Evolutionary conservation across 345 rosid genomes (phyloP).

Genomic region (Orychophragmus violaceus): DNA sequence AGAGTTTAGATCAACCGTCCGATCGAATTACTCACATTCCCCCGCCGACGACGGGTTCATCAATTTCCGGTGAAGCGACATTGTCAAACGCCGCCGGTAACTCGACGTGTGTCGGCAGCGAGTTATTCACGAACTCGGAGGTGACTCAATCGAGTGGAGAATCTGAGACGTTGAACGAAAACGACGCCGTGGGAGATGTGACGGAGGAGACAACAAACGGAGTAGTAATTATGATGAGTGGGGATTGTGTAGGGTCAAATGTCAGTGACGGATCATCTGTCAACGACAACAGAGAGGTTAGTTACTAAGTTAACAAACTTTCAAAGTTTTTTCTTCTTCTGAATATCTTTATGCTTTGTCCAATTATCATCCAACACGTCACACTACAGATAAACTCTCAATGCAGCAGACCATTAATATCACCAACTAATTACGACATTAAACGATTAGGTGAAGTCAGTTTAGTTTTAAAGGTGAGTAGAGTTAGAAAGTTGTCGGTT

Average conservation of each 20-base stretch:
- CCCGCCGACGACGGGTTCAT: not conserved
- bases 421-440: not conserved
- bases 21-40: not conserved
- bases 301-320: constrained; percentile 12
- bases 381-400: not conserved
- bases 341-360: not conserved
- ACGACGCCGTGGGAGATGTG: constrained; percentile 31
- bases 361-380: constrained; percentile 1
- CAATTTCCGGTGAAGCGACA: not conserved
- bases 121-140: constrained; percentile 26
- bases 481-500: constrained; percentile 6
- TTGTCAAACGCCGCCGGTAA: not conserved
- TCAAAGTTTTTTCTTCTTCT: not conserved
- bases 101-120: constrained; percentile 30
- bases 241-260: constrained; percentile 37
- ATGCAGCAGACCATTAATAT: not conserved
- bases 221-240: constrained; percentile 28
- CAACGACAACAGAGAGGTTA: constrained; percentile 40
- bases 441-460: not conserved
- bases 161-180: not conserved
- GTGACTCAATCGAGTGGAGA: constrained; percentile 26
- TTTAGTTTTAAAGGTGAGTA: not conserved
- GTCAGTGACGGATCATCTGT: constrained; percentile 42
- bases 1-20: constrained; percentile 30
- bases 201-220: not conserved